phyloP scores from a whole-genome alignment of 306 rosid species.

The Dryas drummondii region DNA sequence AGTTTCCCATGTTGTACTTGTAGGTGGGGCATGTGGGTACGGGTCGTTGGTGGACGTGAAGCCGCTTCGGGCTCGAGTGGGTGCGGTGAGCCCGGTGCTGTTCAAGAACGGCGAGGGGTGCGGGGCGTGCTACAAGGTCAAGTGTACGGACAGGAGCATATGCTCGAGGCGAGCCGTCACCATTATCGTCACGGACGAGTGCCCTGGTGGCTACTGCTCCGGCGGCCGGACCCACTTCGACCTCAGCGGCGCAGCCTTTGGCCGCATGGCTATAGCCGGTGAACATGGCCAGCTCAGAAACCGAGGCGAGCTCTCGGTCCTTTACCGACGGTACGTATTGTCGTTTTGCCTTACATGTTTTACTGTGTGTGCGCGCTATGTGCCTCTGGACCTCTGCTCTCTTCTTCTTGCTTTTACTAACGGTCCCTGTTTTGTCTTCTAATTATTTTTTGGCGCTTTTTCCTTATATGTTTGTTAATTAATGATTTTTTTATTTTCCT shows the following conservation, averaged over 20 bases:
- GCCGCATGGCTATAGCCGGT: conserved; percentile 74
- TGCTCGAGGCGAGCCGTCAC: conserved; percentile 84
- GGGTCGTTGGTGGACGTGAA: conserved; percentile 74
- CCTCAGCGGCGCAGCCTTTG: conserved; percentile 92
- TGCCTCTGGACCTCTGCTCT: background rate
- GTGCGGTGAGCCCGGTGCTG: conserved; percentile 77
- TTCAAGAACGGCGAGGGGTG: conserved; percentile 86
- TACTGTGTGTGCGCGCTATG: background rate
- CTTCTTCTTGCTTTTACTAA: background rate
- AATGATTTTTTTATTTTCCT: background rate
- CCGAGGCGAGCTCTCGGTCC: conserved; percentile 63
- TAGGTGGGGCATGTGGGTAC: conserved; percentile 96
- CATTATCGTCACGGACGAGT: conserved; percentile 76
- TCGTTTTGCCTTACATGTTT: background rate
- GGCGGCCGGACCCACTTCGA: conserved; percentile 73
- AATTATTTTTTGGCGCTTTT: background rate
- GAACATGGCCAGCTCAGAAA: conserved; percentile 63
- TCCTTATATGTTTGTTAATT: background rate
- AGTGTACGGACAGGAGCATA: conserved; percentile 63
- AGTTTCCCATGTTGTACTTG: too few species aligned
- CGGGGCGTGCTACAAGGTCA: conserved; percentile 87
- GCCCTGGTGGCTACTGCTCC: conserved; percentile 72
- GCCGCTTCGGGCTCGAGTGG: conserved; percentile 84
- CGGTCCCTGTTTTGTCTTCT: background rate
- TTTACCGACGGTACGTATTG: conserved; percentile 57